Percentiles rank a stretch among this genome's conserved stretches.
phyloP scores from a whole-genome alignment of 2,329 filamentous ascomycete species.

The Fusarium sp. region DNA sequence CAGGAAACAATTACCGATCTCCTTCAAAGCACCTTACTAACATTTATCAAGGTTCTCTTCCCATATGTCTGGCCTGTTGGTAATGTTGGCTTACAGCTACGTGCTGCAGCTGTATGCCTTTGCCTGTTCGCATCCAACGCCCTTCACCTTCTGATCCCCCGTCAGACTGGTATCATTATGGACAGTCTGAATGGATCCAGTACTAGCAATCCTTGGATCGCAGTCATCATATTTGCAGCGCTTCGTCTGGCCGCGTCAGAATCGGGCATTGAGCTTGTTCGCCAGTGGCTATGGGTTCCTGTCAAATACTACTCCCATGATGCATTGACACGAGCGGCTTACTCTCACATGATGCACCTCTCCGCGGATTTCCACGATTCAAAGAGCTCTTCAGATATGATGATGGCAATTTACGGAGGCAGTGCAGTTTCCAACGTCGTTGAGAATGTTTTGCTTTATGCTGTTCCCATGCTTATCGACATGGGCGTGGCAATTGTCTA shows the following conservation, averaged over 20 bases:
- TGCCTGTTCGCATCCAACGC: constrained; percentile 77
- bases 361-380: constrained; percentile 72
- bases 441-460: constrained; percentile 68
- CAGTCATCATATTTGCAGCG: constrained; percentile 62
- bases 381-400: constrained; percentile 68
- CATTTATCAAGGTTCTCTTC: constrained; percentile 70
- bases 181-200: constrained; percentile 69
- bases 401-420: constrained; percentile 66
- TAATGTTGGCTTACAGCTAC: constrained; percentile 73
- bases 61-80: constrained; percentile 83
- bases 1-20: neutral
- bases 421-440: constrained; percentile 65
- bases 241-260: constrained; percentile 66
- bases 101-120: constrained; percentile 72
- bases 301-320: constrained; percentile 68
- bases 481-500: constrained; percentile 69
- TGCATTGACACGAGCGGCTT: constrained; percentile 64
- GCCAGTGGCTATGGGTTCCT: constrained; percentile 67
- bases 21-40: neutral
- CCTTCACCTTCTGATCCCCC: constrained; percentile 81
- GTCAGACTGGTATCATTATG: constrained; percentile 82
- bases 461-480: constrained; percentile 70
- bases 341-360: constrained; percentile 69
- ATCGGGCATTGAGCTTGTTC: constrained; percentile 64
- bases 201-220: constrained; percentile 61